Base-by-base conservation (phyloP, 805 yeast genomes). In the Schwanniomyces vanrijiae region DNA sequence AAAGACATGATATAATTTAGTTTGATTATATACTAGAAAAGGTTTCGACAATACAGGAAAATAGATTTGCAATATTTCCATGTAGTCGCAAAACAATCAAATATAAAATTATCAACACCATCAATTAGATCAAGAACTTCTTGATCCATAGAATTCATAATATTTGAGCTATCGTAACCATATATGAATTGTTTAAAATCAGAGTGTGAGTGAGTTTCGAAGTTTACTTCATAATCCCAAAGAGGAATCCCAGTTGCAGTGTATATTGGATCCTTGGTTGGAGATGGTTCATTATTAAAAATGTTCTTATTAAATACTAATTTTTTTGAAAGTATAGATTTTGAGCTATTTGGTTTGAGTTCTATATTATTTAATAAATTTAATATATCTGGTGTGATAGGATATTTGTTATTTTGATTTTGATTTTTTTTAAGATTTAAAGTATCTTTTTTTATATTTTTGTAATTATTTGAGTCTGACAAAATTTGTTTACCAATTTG, bases 161-260 rank as follows among this genome's bases (percentile, higher is more conserved):
- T 47, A 29, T 44, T 42, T 8, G 31, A 14, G 20, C 46, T 21
- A 26, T 46, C 46, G 26, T 45, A 45, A 43, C 34, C 52, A 41
- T 43, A 29, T 47, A 43, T 44, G 34, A 43, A 42, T 34, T 38
- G n/a, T 6, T 40, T 21, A n/a, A 13, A 14, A 5, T 26, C 42
- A 9, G 19, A 13, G 7, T 19, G 25, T 2, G 19, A 9, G 21
- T 29, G 29, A 39, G 54, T 55, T 18, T 52, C 54, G 35, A 52
- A 59, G 40, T 55, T 52, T 28, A 54, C 42, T 13, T 47, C 50
- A 39, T 48, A 55, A 21, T 60, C 61, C 37, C 47, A 45, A 9
- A 61, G 50, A 7, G 66, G 63, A 3, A 63, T 42, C 1, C 62
- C 68, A 29, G 42, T 45, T 8, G 66, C 65, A 5, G 66, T 62